Evolutionary conservation across 2,329 filamentous ascomycete species (phyloP), one percentile per base, ranked within the genome.

Genomic region (Coccinonectria pachysandricola): DNA sequence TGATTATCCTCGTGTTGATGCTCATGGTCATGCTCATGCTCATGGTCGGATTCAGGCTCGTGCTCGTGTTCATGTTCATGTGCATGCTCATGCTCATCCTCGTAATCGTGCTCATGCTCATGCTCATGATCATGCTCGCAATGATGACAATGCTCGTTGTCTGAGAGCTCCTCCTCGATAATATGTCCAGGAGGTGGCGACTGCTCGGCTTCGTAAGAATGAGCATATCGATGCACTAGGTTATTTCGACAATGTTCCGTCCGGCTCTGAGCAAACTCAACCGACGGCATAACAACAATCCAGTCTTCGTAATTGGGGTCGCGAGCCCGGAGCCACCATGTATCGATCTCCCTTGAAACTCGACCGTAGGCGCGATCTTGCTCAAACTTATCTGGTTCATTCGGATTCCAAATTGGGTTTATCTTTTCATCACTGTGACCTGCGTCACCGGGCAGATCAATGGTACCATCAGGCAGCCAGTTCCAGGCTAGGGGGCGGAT

Each of bases 301-400:
- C 69, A 74, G 12, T 66, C 64, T 20, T 71, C 68, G 32, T 68
- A 68, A 40, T 76, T 77, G 3, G 67, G 66, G 34, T 76, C 69
- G 20, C 71, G 62, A 21, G 68, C 68, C 24, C 62, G 63, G 22
- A 71, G 59, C 72, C 74, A 79, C 74, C 74, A 79, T 3, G 62
- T 63, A 44, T 79, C 74, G 26, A 78, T 66, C 46, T 79, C 74
- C 35, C 71, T 60, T 2, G 74, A 79, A 1, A 78, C 72, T 19
- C 69, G 63, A 2, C 70, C 70, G 37, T 76, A 76, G 7, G 57
- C 53, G 15, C 58, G 59, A 43, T 78, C 71, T 42, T 75, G 68
- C 42, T 72, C 64, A 31, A 65, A 71, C 41, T 71, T 74, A 39
- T 73, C 64, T 12, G 55, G 50, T 39, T 69, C 59, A 19, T 73